Evolutionary conservation across 345 rosid species (phyloP).

Genomic region (Syzygium oleosum): DNA sequence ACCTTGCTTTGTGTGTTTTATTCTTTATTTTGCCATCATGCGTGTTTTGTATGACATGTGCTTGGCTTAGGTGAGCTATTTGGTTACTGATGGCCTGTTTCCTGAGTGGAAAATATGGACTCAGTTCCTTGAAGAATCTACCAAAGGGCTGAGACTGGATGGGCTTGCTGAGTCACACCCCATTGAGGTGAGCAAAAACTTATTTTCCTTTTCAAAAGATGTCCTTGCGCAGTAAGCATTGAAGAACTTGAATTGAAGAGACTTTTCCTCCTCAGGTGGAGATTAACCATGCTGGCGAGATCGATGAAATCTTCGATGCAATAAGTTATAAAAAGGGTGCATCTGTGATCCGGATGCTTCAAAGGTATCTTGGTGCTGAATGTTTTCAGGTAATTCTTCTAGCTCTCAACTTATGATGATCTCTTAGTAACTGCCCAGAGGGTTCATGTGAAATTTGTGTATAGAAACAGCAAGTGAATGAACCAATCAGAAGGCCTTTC

Average conservation of each 20-base stretch:
- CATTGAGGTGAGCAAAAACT: slow-evolving; percentile 58
- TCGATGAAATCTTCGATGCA: slow-evolving; percentile 92
- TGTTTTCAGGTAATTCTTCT: slow-evolving; percentile 58
- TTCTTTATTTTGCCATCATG: not conserved
- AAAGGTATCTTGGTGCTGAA: slow-evolving; percentile 95
- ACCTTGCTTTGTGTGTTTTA: not conserved
- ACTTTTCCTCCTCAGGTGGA: slow-evolving; percentile 54
- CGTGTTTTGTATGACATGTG: not conserved
- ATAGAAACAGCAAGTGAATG: not conserved
- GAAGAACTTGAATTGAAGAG: not conserved
- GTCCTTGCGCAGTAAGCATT: not conserved
- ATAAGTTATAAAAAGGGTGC: slow-evolving; percentile 96
- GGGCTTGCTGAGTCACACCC: slow-evolving; percentile 98
- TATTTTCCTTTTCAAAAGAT: not conserved
- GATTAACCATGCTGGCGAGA: slow-evolving; percentile 80
- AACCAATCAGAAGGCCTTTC: not conserved
- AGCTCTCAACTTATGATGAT: not conserved
- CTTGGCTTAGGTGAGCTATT: slow-evolving; percentile 80
- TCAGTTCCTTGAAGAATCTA: slow-evolving; percentile 88
- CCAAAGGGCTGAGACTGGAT: slow-evolving; percentile 81
- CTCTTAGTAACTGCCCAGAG: not conserved
- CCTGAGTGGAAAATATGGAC: slow-evolving; percentile 99
- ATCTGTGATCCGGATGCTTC: slow-evolving; percentile 89
- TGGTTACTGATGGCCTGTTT: slow-evolving; percentile 83
- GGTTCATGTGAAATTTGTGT: not conserved